These are phyloP conservation scores for Rhododendron mucronatum DNA, from an alignment of 148 eudicot genomes.

Conservation along the genomic window DNA sequence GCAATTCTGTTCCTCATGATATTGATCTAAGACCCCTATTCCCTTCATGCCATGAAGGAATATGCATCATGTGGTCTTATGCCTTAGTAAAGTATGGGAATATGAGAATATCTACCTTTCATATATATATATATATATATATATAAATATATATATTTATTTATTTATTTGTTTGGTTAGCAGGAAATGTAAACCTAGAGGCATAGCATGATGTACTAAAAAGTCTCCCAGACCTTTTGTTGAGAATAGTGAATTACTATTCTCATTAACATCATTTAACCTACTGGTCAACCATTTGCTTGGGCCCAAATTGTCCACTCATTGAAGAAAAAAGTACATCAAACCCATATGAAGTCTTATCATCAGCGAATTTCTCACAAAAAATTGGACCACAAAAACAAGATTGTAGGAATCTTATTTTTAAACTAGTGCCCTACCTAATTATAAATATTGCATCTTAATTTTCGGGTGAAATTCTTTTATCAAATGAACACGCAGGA, in stretches of 20 bases:
- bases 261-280: neutral
- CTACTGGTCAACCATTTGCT: neutral
- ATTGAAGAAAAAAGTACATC: neutral
- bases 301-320: neutral
- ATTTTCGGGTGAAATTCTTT: neutral
- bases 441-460: neutral
- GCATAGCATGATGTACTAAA: neutral
- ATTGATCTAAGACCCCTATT: neutral
- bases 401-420: neutral
- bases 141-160: too few relatives aligned
- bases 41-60: neutral
- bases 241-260: neutral
- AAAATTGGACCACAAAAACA: neutral
- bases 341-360: neutral
- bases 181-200: neutral
- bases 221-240: neutral
- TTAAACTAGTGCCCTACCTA: neutral
- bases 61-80: neutral
- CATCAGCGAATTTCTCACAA: neutral
- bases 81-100: neutral
- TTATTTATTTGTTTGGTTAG: neutral
- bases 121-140: too few relatives aligned
- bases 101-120: neutral
- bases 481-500: neutral
- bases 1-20: neutral